Base-by-base conservation (phyloP, 768 basidiomycete species). In the Roridomyces roridus region DNA sequence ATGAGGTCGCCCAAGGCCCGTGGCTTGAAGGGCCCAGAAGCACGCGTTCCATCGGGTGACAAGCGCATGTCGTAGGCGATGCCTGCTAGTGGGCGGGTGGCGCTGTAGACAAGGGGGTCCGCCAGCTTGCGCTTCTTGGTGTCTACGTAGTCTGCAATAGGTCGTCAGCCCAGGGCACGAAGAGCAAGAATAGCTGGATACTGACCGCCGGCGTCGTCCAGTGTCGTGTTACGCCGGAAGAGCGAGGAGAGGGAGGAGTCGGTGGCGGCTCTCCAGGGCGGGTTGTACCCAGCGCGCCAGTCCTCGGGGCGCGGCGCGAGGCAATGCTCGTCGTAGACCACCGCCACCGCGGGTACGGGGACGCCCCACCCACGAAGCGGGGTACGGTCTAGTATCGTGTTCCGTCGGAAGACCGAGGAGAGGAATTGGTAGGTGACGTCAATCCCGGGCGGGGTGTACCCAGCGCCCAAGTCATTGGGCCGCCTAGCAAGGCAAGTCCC, bases 1-100 rank as follows among this genome's bases (percentile, higher is more conserved):
- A 67, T 65, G 62, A 83, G 71, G 55, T 83, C 81, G 41, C 23
- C 6, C 18, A 15, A 31, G 20, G 23, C 45, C n/a, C 14, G 26
- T 2, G 58, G 58, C 46, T 25, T 25, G 47, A 54, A 59, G 21
- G 15, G 4, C 7, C 58, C 58, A 28, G 54, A 26, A 36, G 18
- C 21, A n/a, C 29, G 11, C 51, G 62, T 24, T 10, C 37, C 12
- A 26, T 48, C 20, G 15, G 37, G 48, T 29, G 60, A 15, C 44
- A 36, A 23, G 14, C 48, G 59, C 47, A 57, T 1, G 62, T 55
- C 45, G 50, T 45, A 51, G 45, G 46, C 12, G 55, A 62, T 41
- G 42, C 15, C 20, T 17, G n/a, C n/a, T n/a, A n/a, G n/a, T n/a
- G 55, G 51, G 37, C 57, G 29, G 8, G 24, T 37, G 1, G 34